These are phyloP conservation scores for Fraxinus pennsylvanica DNA, from an alignment of 257 asterid species.

Conservation along the genomic window DNA sequence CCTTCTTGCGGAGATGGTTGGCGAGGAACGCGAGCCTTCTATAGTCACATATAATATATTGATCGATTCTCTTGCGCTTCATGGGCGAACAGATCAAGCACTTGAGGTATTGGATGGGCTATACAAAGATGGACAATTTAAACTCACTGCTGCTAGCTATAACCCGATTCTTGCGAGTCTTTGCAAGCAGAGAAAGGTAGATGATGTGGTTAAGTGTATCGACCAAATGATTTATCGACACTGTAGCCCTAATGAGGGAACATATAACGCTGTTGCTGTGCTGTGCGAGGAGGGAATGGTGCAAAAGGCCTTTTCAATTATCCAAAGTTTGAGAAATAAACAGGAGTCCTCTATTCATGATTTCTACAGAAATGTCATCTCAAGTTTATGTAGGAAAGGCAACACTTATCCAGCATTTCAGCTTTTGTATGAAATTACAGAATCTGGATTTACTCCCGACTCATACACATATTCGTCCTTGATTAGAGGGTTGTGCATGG, in stretches of 20 bases:
- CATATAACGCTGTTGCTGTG: slow-evolving; percentile 70
- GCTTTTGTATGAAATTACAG: slow-evolving; percentile 60
- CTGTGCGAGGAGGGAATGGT: slow-evolving; percentile 73
- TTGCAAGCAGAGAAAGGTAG: slow-evolving; percentile 64
- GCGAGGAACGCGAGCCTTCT: slow-evolving; percentile 68
- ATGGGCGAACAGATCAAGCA: slow-evolving; percentile 73
- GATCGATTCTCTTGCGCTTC: slow-evolving; percentile 65
- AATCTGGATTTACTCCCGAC: slow-evolving; percentile 69
- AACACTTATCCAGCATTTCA: slow-evolving; percentile 73
- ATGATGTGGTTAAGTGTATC: slow-evolving; percentile 54
- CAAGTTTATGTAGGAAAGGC: slow-evolving; percentile 74
- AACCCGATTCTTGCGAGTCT: slow-evolving; percentile 69
- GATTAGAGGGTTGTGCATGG: slow-evolving; percentile 82
- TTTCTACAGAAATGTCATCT: slow-evolving; percentile 56
- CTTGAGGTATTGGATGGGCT: slow-evolving; percentile 65
- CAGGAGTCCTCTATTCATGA: slow-evolving; percentile 52
- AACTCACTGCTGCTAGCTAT: slow-evolving; percentile 73
- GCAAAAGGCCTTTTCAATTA: slow-evolving; percentile 63
- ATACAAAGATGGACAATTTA: slow-evolving; percentile 51
- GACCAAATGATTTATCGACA: slow-evolving; percentile 58
- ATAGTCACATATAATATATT: slow-evolving; percentile 72
- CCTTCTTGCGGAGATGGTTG: slow-evolving; percentile 79
- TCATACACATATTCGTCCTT: slow-evolving; percentile 76
- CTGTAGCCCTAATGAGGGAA: slow-evolving; percentile 71
- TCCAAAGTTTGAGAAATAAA: slow-evolving; percentile 58